Evolutionary conservation across 2,329 filamentous ascomycete genomes (phyloP).

Genomic region (Juglanconis oblonga): DNA sequence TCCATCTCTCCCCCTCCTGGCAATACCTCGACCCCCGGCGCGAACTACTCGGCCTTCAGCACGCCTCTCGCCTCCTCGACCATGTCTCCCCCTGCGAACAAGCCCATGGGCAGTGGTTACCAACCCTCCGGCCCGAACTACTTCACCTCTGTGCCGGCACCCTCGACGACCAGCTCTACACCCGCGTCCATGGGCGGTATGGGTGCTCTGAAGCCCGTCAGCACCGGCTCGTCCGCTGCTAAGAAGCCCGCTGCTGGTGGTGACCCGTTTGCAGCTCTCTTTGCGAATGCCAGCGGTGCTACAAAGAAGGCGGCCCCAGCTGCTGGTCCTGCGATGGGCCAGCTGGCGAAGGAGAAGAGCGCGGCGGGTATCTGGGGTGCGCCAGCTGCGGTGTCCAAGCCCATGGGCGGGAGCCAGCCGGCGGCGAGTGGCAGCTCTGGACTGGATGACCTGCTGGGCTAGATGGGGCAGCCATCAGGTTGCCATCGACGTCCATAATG

Average conservation of each 20-base stretch:
- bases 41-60: conserved; percentile 64
- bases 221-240: conserved; percentile 18
- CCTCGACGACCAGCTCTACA: conserved; percentile 30
- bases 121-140: conserved; percentile 87
- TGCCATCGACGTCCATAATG: too few relatives aligned
- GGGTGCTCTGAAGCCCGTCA: conserved; percentile 24
- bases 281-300: conserved; percentile 67
- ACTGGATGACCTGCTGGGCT: conserved; percentile 49
- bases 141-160: conserved; percentile 72
- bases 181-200: conserved; percentile 24
- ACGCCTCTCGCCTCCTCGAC: conserved; percentile 39
- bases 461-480: background rate
- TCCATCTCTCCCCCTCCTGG: conserved; percentile 74
- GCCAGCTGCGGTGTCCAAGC: conserved; percentile 44
- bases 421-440: conserved; percentile 30
- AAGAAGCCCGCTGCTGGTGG: conserved; percentile 51
- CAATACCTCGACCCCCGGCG: conserved; percentile 49
- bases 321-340: conserved; percentile 78
- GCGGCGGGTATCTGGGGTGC: conserved; percentile 92
- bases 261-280: conserved; percentile 88
- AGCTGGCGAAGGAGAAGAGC: conserved; percentile 97
- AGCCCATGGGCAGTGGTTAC: conserved; percentile 59
- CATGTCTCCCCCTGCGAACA: conserved; percentile 35
- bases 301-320: conserved; percentile 70
- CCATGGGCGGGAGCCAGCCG: conserved; percentile 24